Conservation (phyloP, 345 rosid genomes). For the Durio zibethinus region DNA sequence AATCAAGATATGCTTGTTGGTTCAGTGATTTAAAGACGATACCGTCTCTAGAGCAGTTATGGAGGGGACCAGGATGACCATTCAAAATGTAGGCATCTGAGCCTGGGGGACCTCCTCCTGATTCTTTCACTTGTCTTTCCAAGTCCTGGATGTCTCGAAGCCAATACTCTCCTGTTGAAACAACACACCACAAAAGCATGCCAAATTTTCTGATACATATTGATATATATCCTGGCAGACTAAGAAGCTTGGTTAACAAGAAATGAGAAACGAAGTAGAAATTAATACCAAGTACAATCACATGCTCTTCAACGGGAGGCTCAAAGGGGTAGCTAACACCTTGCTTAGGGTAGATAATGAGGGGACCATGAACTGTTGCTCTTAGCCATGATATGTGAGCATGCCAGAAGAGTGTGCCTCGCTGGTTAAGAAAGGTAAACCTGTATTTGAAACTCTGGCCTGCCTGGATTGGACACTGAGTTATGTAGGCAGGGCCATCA, state of each 20-base stretch:
- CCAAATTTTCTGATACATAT: neutral
- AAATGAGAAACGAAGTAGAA: neutral
- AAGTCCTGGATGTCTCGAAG: conserved; percentile 8
- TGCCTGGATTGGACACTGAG: conserved; percentile 32
- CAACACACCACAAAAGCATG: neutral
- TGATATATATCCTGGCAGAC: neutral
- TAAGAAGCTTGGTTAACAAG: neutral
- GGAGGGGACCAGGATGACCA: conserved; percentile 7
- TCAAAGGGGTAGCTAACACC: conserved; percentile 26
- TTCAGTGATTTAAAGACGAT: neutral
- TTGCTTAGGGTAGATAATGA: conserved; percentile 38
- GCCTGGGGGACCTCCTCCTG: conserved; percentile 11
- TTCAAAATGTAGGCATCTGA: conserved; percentile 16
- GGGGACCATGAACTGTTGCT: conserved; percentile 45
- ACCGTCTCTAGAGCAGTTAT: neutral
- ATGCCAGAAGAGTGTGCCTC: conserved; percentile 52
- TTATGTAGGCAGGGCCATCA: conserved; percentile 37
- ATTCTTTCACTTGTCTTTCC: conserved; percentile 8
- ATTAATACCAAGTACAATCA: conserved; percentile 21
- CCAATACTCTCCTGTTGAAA: conserved; percentile 9
- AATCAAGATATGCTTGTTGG: neutral
- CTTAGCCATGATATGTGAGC: conserved; percentile 36
- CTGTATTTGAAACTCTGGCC: conserved; percentile 31
- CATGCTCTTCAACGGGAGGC: conserved; percentile 27
- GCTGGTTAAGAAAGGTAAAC: conserved; percentile 32